phyloP scores from a whole-genome alignment of 805 yeast species.

The Yarrowia divulgata region DNA sequence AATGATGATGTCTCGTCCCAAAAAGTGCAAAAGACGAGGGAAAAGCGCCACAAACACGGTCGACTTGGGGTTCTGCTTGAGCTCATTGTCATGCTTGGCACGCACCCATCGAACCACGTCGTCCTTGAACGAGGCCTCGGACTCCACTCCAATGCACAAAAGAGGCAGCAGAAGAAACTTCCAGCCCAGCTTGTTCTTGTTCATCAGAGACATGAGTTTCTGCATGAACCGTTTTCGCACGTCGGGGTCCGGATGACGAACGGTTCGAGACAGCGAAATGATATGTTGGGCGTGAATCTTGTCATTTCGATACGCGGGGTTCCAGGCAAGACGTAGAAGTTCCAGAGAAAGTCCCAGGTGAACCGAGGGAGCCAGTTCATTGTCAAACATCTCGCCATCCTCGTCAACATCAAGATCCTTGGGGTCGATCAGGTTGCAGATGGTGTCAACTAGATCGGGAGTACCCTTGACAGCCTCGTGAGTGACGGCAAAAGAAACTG shows the following conservation, averaged over 20 bases:
- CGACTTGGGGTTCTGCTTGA: conserved; percentile 51
- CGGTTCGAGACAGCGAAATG: conserved; percentile 39
- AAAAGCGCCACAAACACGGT: conserved; percentile 70
- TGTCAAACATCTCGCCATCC: conserved; percentile 55
- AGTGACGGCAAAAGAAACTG: conserved; percentile 17
- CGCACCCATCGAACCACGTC: conserved; percentile 74
- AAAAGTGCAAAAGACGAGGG: conserved; percentile 69
- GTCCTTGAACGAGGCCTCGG: conserved; percentile 58
- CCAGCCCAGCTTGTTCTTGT: conserved; percentile 57
- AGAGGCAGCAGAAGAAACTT: conserved; percentile 71
- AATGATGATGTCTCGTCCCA: conserved; percentile 72
- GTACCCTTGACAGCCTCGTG: conserved; percentile 18
- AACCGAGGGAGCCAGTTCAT: conserved; percentile 58
- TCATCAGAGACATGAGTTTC: conserved; percentile 26
- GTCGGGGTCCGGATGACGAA: conserved; percentile 16
- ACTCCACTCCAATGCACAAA: conserved; percentile 75
- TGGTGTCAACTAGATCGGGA: neutral
- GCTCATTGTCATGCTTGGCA: conserved; percentile 56
- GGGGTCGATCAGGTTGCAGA: conserved; percentile 23
- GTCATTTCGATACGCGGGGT: conserved; percentile 51
- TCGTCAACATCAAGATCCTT: conserved; percentile 24
- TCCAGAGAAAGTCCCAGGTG: conserved; percentile 16
- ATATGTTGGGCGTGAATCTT: conserved; percentile 58
- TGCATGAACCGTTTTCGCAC: conserved; percentile 26
- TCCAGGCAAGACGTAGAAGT: conserved; percentile 18